phyloP scores from a whole-genome alignment of 768 basidiomycete species.

The Lactarius deliciosus region DNA sequence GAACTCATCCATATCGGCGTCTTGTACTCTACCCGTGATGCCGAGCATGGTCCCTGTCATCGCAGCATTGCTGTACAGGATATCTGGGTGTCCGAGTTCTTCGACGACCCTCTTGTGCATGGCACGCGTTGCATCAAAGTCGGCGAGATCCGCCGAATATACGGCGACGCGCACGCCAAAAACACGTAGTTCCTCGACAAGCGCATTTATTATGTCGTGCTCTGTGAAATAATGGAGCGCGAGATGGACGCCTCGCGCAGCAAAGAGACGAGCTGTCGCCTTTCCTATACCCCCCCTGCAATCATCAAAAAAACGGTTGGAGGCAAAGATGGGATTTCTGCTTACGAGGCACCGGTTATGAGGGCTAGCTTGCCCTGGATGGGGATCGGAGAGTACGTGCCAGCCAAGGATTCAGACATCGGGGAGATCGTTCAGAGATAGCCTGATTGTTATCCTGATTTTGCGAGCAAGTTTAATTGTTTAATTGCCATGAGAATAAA shows the following conservation, averaged over 20 bases:
- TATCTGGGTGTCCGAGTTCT: slow-evolving; percentile 48
- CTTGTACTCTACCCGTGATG: slow-evolving; percentile 46
- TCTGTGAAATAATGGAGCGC: slow-evolving; percentile 53
- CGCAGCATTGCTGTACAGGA: slow-evolving; percentile 54
- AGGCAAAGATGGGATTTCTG: not conserved
- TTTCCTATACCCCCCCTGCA: slow-evolving; percentile 53
- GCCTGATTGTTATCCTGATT: slow-evolving; percentile 3
- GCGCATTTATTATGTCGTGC: slow-evolving; percentile 39
- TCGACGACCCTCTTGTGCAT: slow-evolving; percentile 46
- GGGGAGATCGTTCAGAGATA: not conserved
- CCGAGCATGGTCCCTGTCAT: slow-evolving; percentile 44
- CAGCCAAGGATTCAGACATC: slow-evolving; percentile 25
- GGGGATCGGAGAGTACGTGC: slow-evolving; percentile 22
- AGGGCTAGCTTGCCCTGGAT: slow-evolving; percentile 32
- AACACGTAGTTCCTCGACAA: slow-evolving; percentile 40
- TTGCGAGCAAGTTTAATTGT: not conserved
- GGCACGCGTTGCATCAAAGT: slow-evolving; percentile 46
- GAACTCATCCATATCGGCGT: slow-evolving; percentile 45
- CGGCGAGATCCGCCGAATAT: slow-evolving; percentile 49
- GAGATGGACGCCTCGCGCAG: slow-evolving; percentile 36
- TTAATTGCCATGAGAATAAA: not conserved
- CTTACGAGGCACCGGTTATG: slow-evolving; percentile 34
- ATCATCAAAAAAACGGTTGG: not conserved
- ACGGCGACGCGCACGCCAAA: slow-evolving; percentile 42
- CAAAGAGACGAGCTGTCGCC: slow-evolving; percentile 49